Base-by-base conservation (phyloP, 768 basidiomycete genomes). In the Naganishia onofrii region DNA sequence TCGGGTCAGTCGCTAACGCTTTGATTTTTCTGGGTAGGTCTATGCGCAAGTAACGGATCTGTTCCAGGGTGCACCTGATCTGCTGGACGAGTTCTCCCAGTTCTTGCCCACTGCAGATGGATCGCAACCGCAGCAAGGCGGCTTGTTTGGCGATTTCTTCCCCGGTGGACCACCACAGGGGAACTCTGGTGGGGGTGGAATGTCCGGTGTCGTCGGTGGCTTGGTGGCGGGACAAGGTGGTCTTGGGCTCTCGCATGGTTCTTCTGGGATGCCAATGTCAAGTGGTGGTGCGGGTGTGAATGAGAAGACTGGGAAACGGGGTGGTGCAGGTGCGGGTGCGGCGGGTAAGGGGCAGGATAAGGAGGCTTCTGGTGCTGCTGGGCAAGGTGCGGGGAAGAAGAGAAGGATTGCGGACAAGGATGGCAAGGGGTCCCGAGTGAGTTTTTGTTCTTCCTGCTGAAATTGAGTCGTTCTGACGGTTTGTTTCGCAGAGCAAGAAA, bases 11-110 rank as follows among this genome's bases (percentile, higher is more conserved):
- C 6, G 34, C 13, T 19, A 12, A n/a, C n/a, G n/a, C n/a, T n/a
- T n/a, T n/a, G n/a, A n/a, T n/a, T n/a, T n/a, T n/a, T n/a, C n/a
- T n/a, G n/a, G n/a, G n/a, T n/a, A 81, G 80, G 81, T 81, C 13
- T 82, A 79, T 66, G 77, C 77, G 32, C 81, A 82, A 69, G 81
- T 82, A 19, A 76, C 78, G n/a, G 75, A 77, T 42, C 75, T 82
- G 19, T 82, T 82, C 75, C 74, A 76, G 42, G 74, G 76, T 52
- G 81, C 79, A 4, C 81, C 80, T 6, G 81, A 82, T 57, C 76
- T 82, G 21, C 72, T 82, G 38, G 78, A 79, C 71, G 81, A 81
- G 72, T 82, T 82, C 74, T 81, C 79, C 70, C 78, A 79, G 67
- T 82, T 82, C 75, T 66, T 82, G 19, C 81, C 81, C 7, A 73